phyloP scores from a whole-genome alignment of 345 rosid species.

The Aethionema arabicum region DNA sequence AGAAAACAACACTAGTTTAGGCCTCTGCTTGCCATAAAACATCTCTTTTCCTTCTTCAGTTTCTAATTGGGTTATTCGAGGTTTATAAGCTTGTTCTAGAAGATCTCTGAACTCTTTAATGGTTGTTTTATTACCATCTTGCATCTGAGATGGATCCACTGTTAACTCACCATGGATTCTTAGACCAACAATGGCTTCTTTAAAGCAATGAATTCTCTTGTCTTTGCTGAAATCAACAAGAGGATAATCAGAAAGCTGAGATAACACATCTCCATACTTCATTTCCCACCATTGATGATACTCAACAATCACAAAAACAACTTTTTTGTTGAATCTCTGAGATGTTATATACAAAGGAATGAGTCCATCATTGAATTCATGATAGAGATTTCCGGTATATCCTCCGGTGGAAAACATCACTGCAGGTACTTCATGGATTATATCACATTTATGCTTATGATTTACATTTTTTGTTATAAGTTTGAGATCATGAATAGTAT shows the following conservation, averaged over 20 bases:
- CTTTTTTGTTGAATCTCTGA: slow-evolving; percentile 64
- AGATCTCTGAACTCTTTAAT: slow-evolving; percentile 57
- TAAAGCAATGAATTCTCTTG: slow-evolving; percentile 75
- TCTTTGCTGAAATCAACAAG: slow-evolving; percentile 57
- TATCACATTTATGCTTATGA: slow-evolving; percentile 48
- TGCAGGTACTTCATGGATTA: slow-evolving; percentile 59
- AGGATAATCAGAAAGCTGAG: slow-evolving; percentile 62
- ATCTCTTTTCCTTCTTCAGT: slow-evolving; percentile 30
- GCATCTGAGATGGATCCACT: slow-evolving; percentile 52
- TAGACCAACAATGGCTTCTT: slow-evolving; percentile 73
- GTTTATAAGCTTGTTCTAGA: slow-evolving; percentile 59
- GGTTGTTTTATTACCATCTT: slow-evolving; percentile 31
- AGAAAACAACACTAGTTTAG: slow-evolving; percentile 64
- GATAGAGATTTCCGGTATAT: slow-evolving; percentile 78
- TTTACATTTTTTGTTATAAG: slow-evolving; percentile 45
- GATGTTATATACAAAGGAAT: slow-evolving; percentile 78
- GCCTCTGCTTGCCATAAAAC: slow-evolving; percentile 35
- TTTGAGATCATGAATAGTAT: slow-evolving; percentile 54
- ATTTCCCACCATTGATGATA: slow-evolving; percentile 81
- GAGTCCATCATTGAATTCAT: slow-evolving; percentile 86
- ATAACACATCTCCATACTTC: slow-evolving; percentile 63
- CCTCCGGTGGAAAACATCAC: slow-evolving; percentile 85
- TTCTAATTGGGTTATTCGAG: slow-evolving; percentile 49
- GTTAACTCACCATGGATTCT: slow-evolving; percentile 75
- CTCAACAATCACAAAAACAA: slow-evolving; percentile 73